These are phyloP conservation scores for Trematosphaeria pertusa DNA, from an alignment of 2,329 filamentous ascomycete genomes.

Conservation along the genomic window DNA sequence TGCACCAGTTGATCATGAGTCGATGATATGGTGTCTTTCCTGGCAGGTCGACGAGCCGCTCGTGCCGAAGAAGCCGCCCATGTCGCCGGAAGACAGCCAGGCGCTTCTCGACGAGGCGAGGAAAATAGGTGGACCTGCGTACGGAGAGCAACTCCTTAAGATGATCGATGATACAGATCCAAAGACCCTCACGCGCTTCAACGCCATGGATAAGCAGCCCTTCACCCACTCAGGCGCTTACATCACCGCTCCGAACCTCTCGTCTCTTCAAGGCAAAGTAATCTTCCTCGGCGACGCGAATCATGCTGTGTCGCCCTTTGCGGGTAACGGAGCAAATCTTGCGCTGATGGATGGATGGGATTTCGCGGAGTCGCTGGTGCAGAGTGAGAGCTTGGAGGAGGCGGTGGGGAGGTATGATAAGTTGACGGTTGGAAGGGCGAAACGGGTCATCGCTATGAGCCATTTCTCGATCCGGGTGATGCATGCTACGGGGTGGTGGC, in stretches of 20 bases:
- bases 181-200: constrained; percentile 38
- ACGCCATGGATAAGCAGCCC: constrained; percentile 54
- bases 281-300: constrained; percentile 61
- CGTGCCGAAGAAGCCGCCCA: constrained; percentile 3
- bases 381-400: constrained; percentile 4
- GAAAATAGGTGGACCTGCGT: constrained; percentile 40
- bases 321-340: constrained; percentile 56
- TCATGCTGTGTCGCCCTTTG: constrained; percentile 59
- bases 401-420: constrained; percentile 15
- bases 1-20: constrained; percentile 52
- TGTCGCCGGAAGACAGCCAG: constrained; percentile 25
- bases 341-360: constrained; percentile 15
- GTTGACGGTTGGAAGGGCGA: constrained; percentile 13
- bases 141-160: constrained; percentile 52
- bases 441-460: constrained; percentile 11
- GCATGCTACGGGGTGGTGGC: constrained; percentile 11
- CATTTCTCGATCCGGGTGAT: constrained; percentile 8
- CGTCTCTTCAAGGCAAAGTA: constrained; percentile 20
- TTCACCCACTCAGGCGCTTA: constrained; percentile 46
- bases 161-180: constrained; percentile 4
- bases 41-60: constrained; percentile 24
- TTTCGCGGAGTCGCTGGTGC: constrained; percentile 33
- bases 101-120: constrained; percentile 42
- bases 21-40: constrained; percentile 55
- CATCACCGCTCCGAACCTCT: constrained; percentile 2